These are phyloP conservation scores for Achaetomium macrosporum DNA, from an alignment of 2,329 filamentous ascomycete species.

Conservation along the genomic window DNA sequence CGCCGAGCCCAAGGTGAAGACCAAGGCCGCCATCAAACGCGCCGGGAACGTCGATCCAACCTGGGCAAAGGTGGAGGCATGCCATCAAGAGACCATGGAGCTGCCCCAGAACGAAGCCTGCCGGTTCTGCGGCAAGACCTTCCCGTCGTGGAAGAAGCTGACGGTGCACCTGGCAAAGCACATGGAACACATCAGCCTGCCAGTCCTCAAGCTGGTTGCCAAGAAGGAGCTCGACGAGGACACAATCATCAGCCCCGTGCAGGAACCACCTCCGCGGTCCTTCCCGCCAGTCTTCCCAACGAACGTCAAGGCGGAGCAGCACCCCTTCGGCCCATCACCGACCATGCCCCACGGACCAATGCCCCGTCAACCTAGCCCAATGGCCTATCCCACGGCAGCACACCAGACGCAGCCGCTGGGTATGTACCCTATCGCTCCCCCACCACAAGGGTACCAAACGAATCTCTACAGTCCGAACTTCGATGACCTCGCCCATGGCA, in stretches of 20 bases:
- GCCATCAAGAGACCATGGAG: conserved; percentile 62
- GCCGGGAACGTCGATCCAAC: conserved; percentile 55
- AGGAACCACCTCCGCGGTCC: conserved; percentile 45
- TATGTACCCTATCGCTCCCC: conserved; percentile 16
- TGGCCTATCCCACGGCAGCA: conserved; percentile 13
- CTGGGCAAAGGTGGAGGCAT: conserved; percentile 72
- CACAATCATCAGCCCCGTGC: conserved; percentile 62
- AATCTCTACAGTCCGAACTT: conserved; percentile 16
- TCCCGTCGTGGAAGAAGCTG: conserved; percentile 84
- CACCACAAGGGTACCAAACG: conserved; percentile 12
- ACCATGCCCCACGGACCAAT: conserved; percentile 16
- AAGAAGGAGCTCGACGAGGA: conserved; percentile 45
- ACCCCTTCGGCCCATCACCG: conserved; percentile 21
- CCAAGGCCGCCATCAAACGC: conserved; percentile 61
- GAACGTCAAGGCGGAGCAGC: conserved; percentile 26
- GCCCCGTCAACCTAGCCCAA: conserved; percentile 11
- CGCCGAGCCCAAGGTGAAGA: conserved; percentile 72
- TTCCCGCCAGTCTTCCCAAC: conserved; percentile 30
- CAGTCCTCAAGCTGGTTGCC: conserved; percentile 60
- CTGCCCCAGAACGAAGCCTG: conserved; percentile 72
- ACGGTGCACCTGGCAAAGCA: conserved; percentile 91
- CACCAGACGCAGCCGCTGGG: conserved; percentile 13
- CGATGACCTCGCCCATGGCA: conserved; percentile 12
- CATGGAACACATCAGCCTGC: conserved; percentile 87
- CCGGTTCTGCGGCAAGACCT: conserved; percentile 76